These are phyloP conservation scores for Periglandula ipomoeae DNA, from an alignment of 2,329 filamentous ascomycete genomes.

Conservation along the genomic window DNA sequence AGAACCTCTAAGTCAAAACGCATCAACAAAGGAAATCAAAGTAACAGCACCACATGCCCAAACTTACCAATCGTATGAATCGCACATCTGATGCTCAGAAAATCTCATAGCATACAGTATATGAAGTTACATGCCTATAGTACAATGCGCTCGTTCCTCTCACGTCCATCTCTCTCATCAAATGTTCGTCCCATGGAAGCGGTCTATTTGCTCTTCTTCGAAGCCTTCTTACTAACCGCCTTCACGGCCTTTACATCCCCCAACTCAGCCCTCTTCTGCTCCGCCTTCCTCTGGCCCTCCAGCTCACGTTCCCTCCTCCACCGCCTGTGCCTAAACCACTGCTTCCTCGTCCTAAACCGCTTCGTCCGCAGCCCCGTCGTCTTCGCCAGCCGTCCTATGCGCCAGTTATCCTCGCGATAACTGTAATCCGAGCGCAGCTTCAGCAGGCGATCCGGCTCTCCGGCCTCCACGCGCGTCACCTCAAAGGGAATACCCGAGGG, in stretches of 20 bases:
- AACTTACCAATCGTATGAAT: too few relatives aligned
- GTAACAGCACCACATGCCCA: too few relatives aligned
- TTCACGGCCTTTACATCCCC: conserved; percentile 24
- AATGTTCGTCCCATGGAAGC: too few relatives aligned
- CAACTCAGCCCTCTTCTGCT: conserved; percentile 22
- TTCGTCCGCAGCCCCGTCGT: conserved; percentile 42
- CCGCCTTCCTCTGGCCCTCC: conserved; percentile 31
- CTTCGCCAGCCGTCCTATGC: conserved; percentile 44
- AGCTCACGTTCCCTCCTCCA: conserved; percentile 34
- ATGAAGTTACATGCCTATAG: neutral
- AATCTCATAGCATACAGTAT: neutral
- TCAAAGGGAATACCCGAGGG: conserved; percentile 42
- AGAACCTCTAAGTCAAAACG: too few relatives aligned
- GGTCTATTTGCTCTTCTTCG: conserved; percentile 25
- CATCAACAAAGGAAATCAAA: too few relatives aligned
- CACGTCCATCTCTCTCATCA: too few relatives aligned
- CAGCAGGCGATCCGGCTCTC: conserved; percentile 38
- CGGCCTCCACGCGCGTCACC: conserved; percentile 31
- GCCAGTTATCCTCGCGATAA: conserved; percentile 52
- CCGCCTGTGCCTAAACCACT: conserved; percentile 34
- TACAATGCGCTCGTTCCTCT: neutral
- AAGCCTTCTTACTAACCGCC: conserved; percentile 22
- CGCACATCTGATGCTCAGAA: neutral
- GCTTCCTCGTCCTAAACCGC: conserved; percentile 41
- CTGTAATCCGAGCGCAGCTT: conserved; percentile 44